A percentile compares a stretch with the other conserved stretches of the same genome.
Conservation (phyloP, 768 basidiomycete species). For the Mycena chlorophos region DNA sequence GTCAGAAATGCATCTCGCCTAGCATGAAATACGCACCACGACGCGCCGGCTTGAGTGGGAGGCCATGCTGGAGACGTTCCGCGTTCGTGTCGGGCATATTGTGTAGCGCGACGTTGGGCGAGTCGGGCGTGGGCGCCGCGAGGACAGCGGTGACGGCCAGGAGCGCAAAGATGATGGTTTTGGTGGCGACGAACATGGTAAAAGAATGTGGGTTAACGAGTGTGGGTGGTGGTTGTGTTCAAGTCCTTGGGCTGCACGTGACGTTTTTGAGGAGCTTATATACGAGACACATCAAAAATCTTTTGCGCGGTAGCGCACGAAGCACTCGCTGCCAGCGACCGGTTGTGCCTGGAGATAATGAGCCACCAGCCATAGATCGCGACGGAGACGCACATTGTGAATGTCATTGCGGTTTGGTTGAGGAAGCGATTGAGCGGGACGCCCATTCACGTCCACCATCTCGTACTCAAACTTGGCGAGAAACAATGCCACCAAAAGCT, state of each 20-base stretch:
- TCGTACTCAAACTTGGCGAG: constrained; percentile 17
- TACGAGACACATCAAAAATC: background rate
- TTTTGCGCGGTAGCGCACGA: background rate
- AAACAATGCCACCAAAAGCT: constrained; percentile 13
- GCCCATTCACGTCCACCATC: constrained; percentile 12
- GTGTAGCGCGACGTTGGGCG: background rate
- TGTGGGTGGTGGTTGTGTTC: constrained; percentile 15
- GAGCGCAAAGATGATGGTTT: constrained; percentile 12
- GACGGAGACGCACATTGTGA: constrained; percentile 1
- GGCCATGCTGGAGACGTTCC: constrained; percentile 26
- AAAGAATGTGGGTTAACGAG: constrained; percentile 16
- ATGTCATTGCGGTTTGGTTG: constrained; percentile 7
- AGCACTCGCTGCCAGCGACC: constrained; percentile 1
- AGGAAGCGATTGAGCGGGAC: constrained; percentile 6
- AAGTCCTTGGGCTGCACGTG: too few relatives aligned
- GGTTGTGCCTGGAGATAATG: background rate
- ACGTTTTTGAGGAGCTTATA: too few relatives aligned
- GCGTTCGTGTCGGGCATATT: constrained; percentile 22
- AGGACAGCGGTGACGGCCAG: constrained; percentile 14
- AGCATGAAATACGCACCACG: constrained; percentile 6
- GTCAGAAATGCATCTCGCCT: background rate
- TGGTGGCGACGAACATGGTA: constrained; percentile 14
- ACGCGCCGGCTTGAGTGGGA: constrained; percentile 26
- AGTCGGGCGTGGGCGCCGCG: constrained; percentile 7
- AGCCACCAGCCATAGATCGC: background rate